Evolutionary conservation across 352 stramenopile species (phyloP), one percentile per base, ranked within the genome.

Genomic region (Thraustochytrium striatum): DNA sequence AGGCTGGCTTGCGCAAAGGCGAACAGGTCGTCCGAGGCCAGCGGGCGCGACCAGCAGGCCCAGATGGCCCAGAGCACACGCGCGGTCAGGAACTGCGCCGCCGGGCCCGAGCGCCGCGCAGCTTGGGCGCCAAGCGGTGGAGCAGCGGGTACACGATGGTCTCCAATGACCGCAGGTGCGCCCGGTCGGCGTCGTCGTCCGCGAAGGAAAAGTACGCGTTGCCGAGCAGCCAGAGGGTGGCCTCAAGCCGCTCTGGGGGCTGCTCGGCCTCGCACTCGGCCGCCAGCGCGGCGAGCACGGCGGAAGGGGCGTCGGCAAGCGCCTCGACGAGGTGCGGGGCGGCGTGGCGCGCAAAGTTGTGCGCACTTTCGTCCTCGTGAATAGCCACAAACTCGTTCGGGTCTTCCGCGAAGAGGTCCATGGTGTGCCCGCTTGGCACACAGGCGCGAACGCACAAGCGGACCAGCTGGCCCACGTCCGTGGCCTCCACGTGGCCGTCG

Each of bases 311-410:
- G 0, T 13, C 7, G 5, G 52, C 25, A 19, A 75, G 44, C 28
- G 65, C 43, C 25, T 39, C 52, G 11, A 75, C 32, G 13, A 75
- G 44, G 43, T 38, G 41, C 7, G 50, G 41, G 9, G 65, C 65
- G 25, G 65, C 44, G 25, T 75, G 65, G 0, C 65, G 32, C 32
- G 65, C 41, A 21, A 55, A 30, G 50, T 75, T 75, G 32, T 55
- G 32, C 52, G 44, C 65, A 3, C 32, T 75, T 35, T 75, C 65
- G 21, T 75, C 65, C 21, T 75, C 65, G 32, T 75, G 65, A 21
- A 75, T 32, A 19, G 65, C 65, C 8, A 75, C 65, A 32, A 75
- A 75, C 25, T 75, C 65, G 36, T 75, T 75, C 19, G 65, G 65
- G 28, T 75, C 65, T 11, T 75, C 65, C 21, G 32, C 32, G 32